Conservation (phyloP, 2,329 filamentous ascomycete species). For the Apiospora aurea region DNA sequence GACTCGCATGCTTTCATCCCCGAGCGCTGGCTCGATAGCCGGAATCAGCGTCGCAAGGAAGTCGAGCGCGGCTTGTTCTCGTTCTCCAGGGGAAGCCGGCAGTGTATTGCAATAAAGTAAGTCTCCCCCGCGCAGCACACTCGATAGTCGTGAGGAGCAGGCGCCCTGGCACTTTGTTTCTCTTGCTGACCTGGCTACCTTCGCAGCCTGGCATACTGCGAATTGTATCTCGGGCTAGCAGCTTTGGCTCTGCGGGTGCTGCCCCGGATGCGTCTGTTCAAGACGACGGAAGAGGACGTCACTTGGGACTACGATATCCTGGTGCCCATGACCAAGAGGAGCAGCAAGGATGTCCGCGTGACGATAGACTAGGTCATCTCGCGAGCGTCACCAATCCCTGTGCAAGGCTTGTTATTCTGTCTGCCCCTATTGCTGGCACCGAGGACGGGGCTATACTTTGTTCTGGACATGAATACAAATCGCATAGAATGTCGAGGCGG, state of each 20-base stretch:
- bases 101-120: not conserved
- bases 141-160: too few relatives aligned
- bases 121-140: not conserved
- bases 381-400: not conserved
- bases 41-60: conserved; percentile 36
- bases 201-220: conserved; percentile 35
- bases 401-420: not conserved
- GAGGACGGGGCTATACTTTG: not conserved
- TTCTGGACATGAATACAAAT: not conserved
- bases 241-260: conserved; percentile 34
- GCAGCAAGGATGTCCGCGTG: conserved; percentile 26
- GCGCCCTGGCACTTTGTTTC: not conserved
- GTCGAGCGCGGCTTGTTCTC: conserved; percentile 47
- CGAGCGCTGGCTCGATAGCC: conserved; percentile 48
- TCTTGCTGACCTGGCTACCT: not conserved
- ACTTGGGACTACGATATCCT: conserved; percentile 38
- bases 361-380: not conserved
- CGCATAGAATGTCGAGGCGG: not conserved
- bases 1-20: conserved; percentile 48
- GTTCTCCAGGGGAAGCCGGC: conserved; percentile 47
- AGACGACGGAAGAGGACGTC: conserved; percentile 34
- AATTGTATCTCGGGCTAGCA: conserved; percentile 33
- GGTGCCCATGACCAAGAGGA: conserved; percentile 28
- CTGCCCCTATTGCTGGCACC: too few relatives aligned
- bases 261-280: conserved; percentile 34